Percentiles rank a stretch among this genome's conserved stretches.
These are phyloP conservation scores for Aspergillus brasiliensis DNA, from an alignment of 2,329 filamentous ascomycete genomes.

Conservation along the genomic window DNA sequence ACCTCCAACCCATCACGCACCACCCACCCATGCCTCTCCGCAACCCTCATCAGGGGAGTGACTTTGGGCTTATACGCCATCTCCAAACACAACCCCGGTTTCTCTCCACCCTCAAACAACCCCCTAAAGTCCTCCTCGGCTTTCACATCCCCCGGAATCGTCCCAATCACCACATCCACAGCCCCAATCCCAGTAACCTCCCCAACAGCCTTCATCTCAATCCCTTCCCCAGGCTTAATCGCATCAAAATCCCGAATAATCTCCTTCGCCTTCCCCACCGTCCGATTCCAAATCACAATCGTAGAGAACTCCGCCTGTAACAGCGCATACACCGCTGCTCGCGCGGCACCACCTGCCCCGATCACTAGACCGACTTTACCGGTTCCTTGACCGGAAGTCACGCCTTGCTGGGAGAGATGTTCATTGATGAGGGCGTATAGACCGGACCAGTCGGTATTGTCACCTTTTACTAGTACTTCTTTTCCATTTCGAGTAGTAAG, in stretches of 20 bases:
- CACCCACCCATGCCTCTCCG: neutral
- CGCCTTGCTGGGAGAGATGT: neutral
- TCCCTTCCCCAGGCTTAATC: neutral
- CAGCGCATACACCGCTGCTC: neutral
- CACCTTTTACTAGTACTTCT: neutral
- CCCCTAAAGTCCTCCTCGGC: neutral
- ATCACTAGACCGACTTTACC: neutral
- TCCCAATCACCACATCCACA: neutral
- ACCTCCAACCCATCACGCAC: constrained; percentile 1
- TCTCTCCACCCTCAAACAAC: neutral
- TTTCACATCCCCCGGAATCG: neutral
- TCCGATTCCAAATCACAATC: neutral
- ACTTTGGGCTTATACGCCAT: neutral
- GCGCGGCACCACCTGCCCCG: neutral
- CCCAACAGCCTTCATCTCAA: neutral
- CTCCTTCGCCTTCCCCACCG: neutral
- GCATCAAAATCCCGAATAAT: neutral
- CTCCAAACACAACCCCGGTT: neutral
- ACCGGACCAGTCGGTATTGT: neutral
- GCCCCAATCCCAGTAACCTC: neutral
- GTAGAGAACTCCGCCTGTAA: neutral
- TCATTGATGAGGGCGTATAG: neutral
- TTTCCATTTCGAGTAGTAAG: neutral
- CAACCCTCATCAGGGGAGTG: neutral
- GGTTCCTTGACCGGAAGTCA: neutral